Conservation (phyloP, 2,329 filamentous ascomycete species). For the Aspergillus fumigatiaffinis region DNA sequence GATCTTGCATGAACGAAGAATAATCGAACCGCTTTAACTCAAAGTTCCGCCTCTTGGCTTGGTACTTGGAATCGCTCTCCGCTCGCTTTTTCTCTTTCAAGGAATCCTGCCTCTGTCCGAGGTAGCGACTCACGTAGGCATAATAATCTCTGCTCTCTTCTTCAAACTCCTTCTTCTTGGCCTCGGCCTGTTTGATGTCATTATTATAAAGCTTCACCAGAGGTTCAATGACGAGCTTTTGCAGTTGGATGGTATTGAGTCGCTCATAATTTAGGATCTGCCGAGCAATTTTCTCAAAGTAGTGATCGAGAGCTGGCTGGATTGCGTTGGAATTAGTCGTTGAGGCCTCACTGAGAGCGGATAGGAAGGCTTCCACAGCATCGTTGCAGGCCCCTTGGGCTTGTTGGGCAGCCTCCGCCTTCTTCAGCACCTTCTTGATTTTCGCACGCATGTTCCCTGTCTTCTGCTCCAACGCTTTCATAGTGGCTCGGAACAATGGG, state of each 20-base stretch:
- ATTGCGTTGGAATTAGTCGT: conserved; percentile 92
- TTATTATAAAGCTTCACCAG: conserved; percentile 86
- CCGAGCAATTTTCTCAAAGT: conserved; percentile 93
- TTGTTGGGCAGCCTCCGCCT: conserved; percentile 80
- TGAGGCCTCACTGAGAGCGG: conserved; percentile 80
- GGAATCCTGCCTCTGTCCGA: conserved; percentile 94
- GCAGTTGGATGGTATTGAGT: conserved; percentile 76
- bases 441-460: conserved; percentile 88
- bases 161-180: conserved; percentile 96
- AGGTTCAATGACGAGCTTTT: conserved; percentile 92
- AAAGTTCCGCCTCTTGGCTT: conserved; percentile 87
- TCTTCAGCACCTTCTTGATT: conserved; percentile 95
- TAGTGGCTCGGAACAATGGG: conserved; percentile 90
- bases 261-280: conserved; percentile 86
- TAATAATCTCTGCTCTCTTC: conserved; percentile 99
- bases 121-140: conserved; percentile 86
- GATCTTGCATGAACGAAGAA: conserved; percentile 97
- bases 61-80: conserved; percentile 94
- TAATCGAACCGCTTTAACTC: conserved; percentile 98
- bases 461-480: conserved; percentile 94
- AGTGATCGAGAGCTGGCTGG: conserved; percentile 94
- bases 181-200: conserved; percentile 96
- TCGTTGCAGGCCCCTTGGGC: conserved; percentile 84
- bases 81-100: conserved; percentile 95
- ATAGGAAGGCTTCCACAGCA: conserved; percentile 75